Conservation (phyloP, 371 early-diverging fungal genomes). For the Capniomyces stellatus region DNA sequence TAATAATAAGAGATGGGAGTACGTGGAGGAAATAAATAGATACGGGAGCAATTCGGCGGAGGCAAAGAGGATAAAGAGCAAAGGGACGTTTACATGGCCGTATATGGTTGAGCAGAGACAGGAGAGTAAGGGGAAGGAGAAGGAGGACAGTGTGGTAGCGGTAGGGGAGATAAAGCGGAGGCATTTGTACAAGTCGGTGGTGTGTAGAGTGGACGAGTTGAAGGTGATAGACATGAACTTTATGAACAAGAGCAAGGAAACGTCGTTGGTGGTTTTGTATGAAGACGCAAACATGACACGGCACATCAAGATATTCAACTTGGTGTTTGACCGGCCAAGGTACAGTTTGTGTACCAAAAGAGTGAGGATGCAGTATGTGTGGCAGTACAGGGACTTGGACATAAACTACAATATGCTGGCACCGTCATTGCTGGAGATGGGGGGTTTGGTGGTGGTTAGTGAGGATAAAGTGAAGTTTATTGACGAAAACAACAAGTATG, state of each 20-base stretch:
- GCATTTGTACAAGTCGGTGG: not conserved
- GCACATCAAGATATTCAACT: slow-evolving; percentile 41
- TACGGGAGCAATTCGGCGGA: slow-evolving; percentile 3
- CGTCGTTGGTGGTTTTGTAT: slow-evolving; percentile 50
- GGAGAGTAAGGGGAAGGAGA: too few relatives aligned
- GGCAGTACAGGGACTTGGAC: slow-evolving; percentile 27
- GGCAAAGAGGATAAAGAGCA: not conserved
- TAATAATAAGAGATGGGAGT: not conserved
- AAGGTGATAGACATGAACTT: slow-evolving; percentile 47
- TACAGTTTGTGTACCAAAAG: slow-evolving; percentile 5
- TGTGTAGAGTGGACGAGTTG: slow-evolving; percentile 45
- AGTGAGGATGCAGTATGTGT: slow-evolving; percentile 26
- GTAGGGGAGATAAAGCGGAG: too few relatives aligned
- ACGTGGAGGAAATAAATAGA: not conserved
- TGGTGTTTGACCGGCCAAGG: slow-evolving; percentile 17
- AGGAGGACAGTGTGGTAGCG: too few relatives aligned
- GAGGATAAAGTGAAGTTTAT: slow-evolving; percentile 42
- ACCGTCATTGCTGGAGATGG: slow-evolving; percentile 36
- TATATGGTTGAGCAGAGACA: not conserved
- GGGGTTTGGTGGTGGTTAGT: slow-evolving; percentile 50
- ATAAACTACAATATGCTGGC: slow-evolving; percentile 32
- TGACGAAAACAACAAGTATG: slow-evolving; percentile 20
- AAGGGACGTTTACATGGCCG: not conserved
- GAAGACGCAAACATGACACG: slow-evolving; percentile 46
- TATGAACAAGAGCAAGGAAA: slow-evolving; percentile 28